Evolutionary conservation across 306 rosid species (phyloP).

Genomic region (Rosa rugosa): DNA sequence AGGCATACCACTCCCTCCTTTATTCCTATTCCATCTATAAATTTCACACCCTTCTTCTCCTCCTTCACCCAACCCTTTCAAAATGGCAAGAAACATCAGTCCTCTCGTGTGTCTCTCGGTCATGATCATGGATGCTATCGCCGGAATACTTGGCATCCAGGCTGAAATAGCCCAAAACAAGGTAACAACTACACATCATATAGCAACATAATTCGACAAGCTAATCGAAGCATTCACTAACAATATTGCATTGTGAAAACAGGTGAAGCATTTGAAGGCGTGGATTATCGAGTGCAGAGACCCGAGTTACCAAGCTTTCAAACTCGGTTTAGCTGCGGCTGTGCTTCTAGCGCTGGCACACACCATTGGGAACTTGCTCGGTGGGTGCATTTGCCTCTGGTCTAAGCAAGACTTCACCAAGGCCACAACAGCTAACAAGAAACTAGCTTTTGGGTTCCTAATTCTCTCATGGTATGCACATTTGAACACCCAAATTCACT

Average conservation of each 20-base stretch:
- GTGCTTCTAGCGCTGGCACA: slow-evolving; percentile 59
- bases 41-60: slow-evolving; percentile 16
- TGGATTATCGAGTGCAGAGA: slow-evolving; percentile 67
- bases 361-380: slow-evolving; percentile 54
- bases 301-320: slow-evolving; percentile 68
- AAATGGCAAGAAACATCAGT: slow-evolving; percentile 55
- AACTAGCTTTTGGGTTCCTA: slow-evolving; percentile 50
- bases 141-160: slow-evolving; percentile 81
- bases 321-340: slow-evolving; percentile 71
- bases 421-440: slow-evolving; percentile 50
- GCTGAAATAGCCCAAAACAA: slow-evolving; percentile 80
- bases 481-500: neutral
- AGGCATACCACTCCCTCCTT: slow-evolving; percentile 38
- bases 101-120: slow-evolving; percentile 58
- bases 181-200: slow-evolving; percentile 34
- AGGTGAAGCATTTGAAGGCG: slow-evolving; percentile 63
- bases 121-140: slow-evolving; percentile 53
- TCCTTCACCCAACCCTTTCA: slow-evolving; percentile 5
- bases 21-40: slow-evolving; percentile 53
- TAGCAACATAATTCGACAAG: neutral
- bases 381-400: slow-evolving; percentile 63
- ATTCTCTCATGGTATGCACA: slow-evolving; percentile 58
- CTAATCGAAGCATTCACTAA: neutral
- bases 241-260: neutral
- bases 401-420: slow-evolving; percentile 38